phyloP scores from a whole-genome alignment of 108 stramenopile genomes.

The Epithemia pelagica region DNA sequence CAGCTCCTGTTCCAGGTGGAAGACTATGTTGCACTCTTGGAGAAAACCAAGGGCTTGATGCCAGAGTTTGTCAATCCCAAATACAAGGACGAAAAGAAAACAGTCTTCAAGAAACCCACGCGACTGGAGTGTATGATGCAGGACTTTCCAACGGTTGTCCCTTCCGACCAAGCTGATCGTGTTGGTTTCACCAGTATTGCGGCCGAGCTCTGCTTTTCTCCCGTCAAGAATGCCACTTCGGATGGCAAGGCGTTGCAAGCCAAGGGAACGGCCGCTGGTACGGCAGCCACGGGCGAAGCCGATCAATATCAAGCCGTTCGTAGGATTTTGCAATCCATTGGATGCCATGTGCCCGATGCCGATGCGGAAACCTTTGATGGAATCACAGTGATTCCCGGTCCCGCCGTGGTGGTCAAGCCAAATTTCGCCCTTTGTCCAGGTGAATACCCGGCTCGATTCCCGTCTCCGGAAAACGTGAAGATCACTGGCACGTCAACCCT shows the following conservation, averaged over 20 bases:
- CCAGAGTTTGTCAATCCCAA: constrained; percentile 99
- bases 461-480: constrained; percentile 60
- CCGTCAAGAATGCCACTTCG: constrained; percentile 91
- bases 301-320: constrained; percentile 74
- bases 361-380: constrained; percentile 41
- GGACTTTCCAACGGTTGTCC: constrained; percentile 93
- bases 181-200: constrained; percentile 94
- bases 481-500: constrained; percentile 76
- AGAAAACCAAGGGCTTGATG: constrained; percentile 69
- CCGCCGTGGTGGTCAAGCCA: constrained; percentile 73
- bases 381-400: constrained; percentile 62
- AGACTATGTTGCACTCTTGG: constrained; percentile 75
- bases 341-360: constrained; percentile 58
- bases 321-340: constrained; percentile 55
- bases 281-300: constrained; percentile 89
- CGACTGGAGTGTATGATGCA: constrained; percentile 97
- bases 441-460: constrained; percentile 60
- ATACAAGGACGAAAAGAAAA: constrained; percentile 89
- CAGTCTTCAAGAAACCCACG: constrained; percentile 98
- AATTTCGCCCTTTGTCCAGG: constrained; percentile 55
- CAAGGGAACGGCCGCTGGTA: constrained; percentile 83
- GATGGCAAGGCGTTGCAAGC: constrained; percentile 81
- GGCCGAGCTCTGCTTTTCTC: constrained; percentile 85
- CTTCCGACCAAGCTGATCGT: constrained; percentile 43
- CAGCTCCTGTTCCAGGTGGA: constrained; percentile 88